Percentiles rank a stretch among this genome's conserved stretches.
Evolutionary conservation across 2,329 filamentous ascomycete species (phyloP).

Genomic region (Harringtonia lauricola): DNA sequence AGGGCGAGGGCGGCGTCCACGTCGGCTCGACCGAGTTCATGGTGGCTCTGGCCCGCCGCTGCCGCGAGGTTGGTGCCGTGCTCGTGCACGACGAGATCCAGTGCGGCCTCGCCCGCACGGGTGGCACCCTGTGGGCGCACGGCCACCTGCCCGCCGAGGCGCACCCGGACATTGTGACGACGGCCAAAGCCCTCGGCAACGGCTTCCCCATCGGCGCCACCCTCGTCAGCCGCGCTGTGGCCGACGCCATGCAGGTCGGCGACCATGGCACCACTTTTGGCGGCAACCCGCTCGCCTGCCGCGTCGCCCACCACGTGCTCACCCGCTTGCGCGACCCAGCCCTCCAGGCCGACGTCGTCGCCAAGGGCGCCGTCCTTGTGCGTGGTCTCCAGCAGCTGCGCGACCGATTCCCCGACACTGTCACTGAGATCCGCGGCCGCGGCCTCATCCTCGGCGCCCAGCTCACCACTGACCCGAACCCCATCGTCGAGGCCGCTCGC

Average conservation of each 20-base stretch:
- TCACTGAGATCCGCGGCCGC: conserved; percentile 69
- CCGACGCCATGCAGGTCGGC: conserved; percentile 50
- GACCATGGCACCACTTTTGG: conserved; percentile 94
- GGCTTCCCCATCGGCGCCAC: conserved; percentile 91
- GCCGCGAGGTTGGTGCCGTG: conserved; percentile 76
- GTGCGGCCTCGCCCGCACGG: conserved; percentile 81
- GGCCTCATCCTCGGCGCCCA: conserved; percentile 85
- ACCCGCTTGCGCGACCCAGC: conserved; percentile 59
- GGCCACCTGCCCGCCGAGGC: conserved; percentile 60
- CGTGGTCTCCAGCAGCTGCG: conserved; percentile 35
- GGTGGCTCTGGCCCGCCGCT: conserved; percentile 68
- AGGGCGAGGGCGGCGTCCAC: conserved; percentile 90
- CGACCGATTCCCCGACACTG: conserved; percentile 49
- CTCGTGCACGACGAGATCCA: conserved; percentile 97
- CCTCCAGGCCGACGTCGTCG: conserved; percentile 57
- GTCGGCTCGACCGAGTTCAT: conserved; percentile 77
- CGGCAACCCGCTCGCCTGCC: conserved; percentile 77
- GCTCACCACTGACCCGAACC: conserved; percentile 59
- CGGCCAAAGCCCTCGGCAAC: conserved; percentile 92
- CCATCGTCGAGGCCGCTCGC: conserved; percentile 72
- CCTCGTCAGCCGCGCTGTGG: conserved; percentile 48
- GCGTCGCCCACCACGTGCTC: conserved; percentile 80
- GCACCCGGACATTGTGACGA: conserved; percentile 89
- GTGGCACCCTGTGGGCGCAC: conserved; percentile 77
- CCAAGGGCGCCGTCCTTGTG: conserved; percentile 47